A percentile compares a stretch with the other conserved stretches of the same genome.
These are phyloP conservation scores for Ramichloridium luteum DNA, from an alignment of 2,329 filamentous ascomycete species.

Conservation along the genomic window DNA sequence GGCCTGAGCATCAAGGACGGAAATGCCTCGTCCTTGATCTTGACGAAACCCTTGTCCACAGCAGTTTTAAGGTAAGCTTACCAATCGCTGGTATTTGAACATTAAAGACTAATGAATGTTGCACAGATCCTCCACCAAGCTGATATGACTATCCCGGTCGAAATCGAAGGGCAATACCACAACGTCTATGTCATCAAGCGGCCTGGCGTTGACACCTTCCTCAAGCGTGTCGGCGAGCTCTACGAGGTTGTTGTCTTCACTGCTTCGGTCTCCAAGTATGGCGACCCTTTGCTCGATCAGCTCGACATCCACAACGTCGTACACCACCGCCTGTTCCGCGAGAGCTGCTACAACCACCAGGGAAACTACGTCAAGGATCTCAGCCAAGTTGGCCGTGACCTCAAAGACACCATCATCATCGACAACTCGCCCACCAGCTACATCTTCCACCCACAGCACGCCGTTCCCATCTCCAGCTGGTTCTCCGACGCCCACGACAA, in stretches of 20 bases:
- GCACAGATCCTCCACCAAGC: conserved; percentile 96
- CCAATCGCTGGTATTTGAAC: background rate
- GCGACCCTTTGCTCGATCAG: conserved; percentile 89
- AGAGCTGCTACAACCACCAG: conserved; percentile 98
- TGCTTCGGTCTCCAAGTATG: conserved; percentile 97
- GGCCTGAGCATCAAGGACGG: conserved; percentile 66
- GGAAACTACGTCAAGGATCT: conserved; percentile 99
- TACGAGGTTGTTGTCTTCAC: conserved; percentile 99
- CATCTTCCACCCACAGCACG: conserved; percentile 98
- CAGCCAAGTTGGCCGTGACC: conserved; percentile 87
- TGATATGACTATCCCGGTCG: conserved; percentile 96
- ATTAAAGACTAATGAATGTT: too few species aligned
- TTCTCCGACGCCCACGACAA: conserved; percentile 99
- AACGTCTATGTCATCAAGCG: conserved; percentile 99
- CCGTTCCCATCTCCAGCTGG: conserved; percentile 98
- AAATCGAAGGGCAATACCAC: conserved; percentile 97
- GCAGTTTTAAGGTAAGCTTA: conserved; percentile 79
- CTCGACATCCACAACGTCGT: conserved; percentile 95
- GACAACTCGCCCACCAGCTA: conserved; percentile 99
- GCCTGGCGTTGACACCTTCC: conserved; percentile 96
- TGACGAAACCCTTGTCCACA: conserved; percentile 94
- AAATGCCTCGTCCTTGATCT: conserved; percentile 94
- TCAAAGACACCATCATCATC: conserved; percentile 97
- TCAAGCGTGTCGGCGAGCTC: conserved; percentile 94
- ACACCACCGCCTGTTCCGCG: conserved; percentile 89